These are phyloP conservation scores for Leptographium flavum DNA, from an alignment of 2,329 filamentous ascomycete species.

Conservation along the genomic window DNA sequence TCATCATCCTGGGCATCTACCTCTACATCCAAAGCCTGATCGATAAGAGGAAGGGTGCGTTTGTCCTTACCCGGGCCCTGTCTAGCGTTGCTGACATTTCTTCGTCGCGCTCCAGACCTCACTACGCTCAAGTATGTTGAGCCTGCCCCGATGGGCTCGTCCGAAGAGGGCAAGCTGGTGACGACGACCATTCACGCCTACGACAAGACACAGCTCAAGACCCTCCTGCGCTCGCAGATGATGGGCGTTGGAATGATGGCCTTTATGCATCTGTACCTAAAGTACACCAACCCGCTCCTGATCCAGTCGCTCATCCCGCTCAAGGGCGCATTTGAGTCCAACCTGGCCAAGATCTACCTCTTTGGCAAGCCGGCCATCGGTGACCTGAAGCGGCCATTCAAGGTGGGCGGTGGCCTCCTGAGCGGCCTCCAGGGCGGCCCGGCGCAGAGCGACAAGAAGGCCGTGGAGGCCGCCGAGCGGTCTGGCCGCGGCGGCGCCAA, in stretches of 20 bases:
- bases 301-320: constrained; percentile 98
- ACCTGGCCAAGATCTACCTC: constrained; percentile 90
- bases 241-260: constrained; percentile 98
- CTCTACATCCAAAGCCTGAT: constrained; percentile 74
- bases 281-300: constrained; percentile 97
- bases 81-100: no score
- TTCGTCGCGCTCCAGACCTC: constrained; percentile 76
- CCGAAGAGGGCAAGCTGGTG: constrained; percentile 89
- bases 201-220: constrained; percentile 73
- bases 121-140: constrained; percentile 98
- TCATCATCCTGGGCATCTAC: constrained; percentile 76
- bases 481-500: constrained; percentile 56
- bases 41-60: constrained; percentile 86
- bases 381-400: constrained; percentile 93
- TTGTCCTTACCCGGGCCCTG: not conserved
- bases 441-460: constrained; percentile 85
- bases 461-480: constrained; percentile 67
- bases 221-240: constrained; percentile 75
- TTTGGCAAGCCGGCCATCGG: constrained; percentile 75
- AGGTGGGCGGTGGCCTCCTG: constrained; percentile 72
- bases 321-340: constrained; percentile 89
- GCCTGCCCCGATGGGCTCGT: constrained; percentile 80
- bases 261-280: constrained; percentile 98
- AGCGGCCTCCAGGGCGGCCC: constrained; percentile 57
- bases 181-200: constrained; percentile 95